A percentile compares a stretch with the other conserved stretches of the same genome.
Evolutionary conservation across 1,284 basidiomycete species (phyloP).

Genomic region (Trichosporon asahii): DNA sequence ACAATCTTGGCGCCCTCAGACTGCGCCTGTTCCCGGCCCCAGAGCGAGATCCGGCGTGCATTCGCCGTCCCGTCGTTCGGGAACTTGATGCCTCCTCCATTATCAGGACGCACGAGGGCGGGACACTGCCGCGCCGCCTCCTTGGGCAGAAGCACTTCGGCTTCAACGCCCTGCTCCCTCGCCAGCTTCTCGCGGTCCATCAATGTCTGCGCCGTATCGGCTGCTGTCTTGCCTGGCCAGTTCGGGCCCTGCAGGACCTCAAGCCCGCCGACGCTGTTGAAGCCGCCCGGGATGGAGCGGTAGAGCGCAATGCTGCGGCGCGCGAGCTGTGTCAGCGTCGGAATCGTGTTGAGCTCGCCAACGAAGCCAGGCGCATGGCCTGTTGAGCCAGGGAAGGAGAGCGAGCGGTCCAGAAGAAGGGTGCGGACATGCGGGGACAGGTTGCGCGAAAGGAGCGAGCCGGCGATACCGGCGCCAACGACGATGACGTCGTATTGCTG

Average conservation of each 20-base stretch:
- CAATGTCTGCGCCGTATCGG: neutral
- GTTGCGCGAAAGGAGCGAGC: constrained; percentile 48
- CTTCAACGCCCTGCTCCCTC: constrained; percentile 12
- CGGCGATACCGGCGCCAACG: constrained; percentile 32
- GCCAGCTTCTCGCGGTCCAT: constrained; percentile 17
- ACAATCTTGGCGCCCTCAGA: constrained; percentile 20
- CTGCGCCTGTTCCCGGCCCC: constrained; percentile 20
- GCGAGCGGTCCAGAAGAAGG: constrained; percentile 51
- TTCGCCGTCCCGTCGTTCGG: constrained; percentile 30
- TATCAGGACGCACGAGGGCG: constrained; percentile 18
- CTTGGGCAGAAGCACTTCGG: constrained; percentile 15
- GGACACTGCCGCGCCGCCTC: constrained; percentile 19
- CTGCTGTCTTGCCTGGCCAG: neutral
- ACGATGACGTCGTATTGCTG: constrained; percentile 30
- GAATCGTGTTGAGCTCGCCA: constrained; percentile 27
- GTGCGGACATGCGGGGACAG: constrained; percentile 53
- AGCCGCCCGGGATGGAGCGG: constrained; percentile 19
- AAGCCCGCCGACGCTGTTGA: constrained; percentile 27
- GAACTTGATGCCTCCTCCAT: constrained; percentile 15
- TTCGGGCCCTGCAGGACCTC: constrained; percentile 17
- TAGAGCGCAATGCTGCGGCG: constrained; percentile 26
- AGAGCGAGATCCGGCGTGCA: constrained; percentile 17
- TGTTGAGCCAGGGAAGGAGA: constrained; percentile 30
- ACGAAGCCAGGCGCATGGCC: constrained; percentile 38
- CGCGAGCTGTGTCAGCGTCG: constrained; percentile 29